These are phyloP conservation scores for Kodamaea fukazawae DNA, from an alignment of 805 yeast species.

Conservation along the genomic window DNA sequence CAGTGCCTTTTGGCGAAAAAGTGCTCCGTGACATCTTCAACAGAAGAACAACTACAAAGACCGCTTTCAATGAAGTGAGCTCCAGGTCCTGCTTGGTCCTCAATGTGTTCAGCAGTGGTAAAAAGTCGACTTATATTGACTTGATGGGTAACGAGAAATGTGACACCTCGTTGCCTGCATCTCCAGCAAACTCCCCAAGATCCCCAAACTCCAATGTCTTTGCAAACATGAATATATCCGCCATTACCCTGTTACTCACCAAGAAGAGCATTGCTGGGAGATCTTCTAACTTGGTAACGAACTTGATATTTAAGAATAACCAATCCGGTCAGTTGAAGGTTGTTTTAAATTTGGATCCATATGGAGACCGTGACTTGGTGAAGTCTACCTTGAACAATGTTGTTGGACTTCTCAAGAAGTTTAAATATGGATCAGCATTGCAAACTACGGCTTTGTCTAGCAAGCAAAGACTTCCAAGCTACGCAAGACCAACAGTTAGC, in stretches of 20 bases:
- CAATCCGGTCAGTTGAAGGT: conserved; percentile 16
- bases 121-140: conserved; percentile 24
- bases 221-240: conserved; percentile 27
- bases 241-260: conserved; percentile 25
- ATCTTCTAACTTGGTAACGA: conserved; percentile 26
- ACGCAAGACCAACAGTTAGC: conserved; percentile 32
- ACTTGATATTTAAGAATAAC: conserved; percentile 22
- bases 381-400: conserved; percentile 27
- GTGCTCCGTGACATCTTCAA: conserved; percentile 16
- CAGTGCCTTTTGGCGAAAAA: conserved; percentile 1
- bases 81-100: conserved; percentile 28
- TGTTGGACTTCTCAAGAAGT: conserved; percentile 20
- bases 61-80: conserved; percentile 18
- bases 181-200: background rate
- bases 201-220: conserved; percentile 18
- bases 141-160: conserved; percentile 31
- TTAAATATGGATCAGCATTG: conserved; percentile 13
- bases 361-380: conserved; percentile 22
- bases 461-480: conserved; percentile 12
- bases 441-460: conserved; percentile 2
- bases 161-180: conserved; percentile 8
- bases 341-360: conserved; percentile 27
- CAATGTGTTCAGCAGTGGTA: conserved; percentile 19
- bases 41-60: conserved; percentile 19
- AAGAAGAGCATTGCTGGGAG: conserved; percentile 16